Evolutionary conservation across 148 eudicot genomes (phyloP).

Genomic region (Chenopodium formosanum): DNA sequence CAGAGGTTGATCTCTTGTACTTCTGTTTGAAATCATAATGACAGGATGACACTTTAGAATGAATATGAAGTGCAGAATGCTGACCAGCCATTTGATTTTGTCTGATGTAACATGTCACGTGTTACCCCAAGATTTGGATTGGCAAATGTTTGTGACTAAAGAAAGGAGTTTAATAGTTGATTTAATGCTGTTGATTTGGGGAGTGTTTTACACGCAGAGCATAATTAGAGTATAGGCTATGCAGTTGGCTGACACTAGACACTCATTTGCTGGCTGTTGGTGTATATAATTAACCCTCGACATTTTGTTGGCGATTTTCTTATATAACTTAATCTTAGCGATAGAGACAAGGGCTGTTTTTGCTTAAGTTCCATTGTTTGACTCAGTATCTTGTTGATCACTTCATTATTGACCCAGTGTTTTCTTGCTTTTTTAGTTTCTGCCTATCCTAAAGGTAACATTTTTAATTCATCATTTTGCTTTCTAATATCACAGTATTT

Average conservation of each 20-base stretch:
- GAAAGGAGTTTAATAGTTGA: not conserved
- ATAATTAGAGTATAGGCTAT: not conserved
- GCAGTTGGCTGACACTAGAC: not conserved
- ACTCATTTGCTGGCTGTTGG: not conserved
- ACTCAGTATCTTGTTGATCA: not conserved
- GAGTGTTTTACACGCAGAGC: not conserved
- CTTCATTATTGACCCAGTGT: not conserved
- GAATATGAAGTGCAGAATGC: not conserved
- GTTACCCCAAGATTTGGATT: not conserved
- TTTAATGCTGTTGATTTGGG: not conserved
- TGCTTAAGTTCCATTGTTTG: not conserved
- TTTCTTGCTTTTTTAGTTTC: not conserved
- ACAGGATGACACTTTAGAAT: not conserved
- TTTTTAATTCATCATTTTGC: not conserved
- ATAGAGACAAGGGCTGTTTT: not conserved
- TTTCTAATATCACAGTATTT: constrained; percentile 51
- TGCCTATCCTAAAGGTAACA: not conserved
- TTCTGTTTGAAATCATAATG: not conserved
- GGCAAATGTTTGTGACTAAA: not conserved
- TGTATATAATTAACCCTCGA: not conserved
- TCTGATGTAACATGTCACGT: not conserved
- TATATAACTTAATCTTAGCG: not conserved
- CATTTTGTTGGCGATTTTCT: not conserved
- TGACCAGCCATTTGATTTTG: not conserved
- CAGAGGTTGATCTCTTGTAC: not conserved